Percentiles rank a stretch among this genome's conserved stretches.
These are phyloP conservation scores for Tetrapyrgos nigripes DNA, from an alignment of 1,284 basidiomycete genomes.

Conservation along the genomic window DNA sequence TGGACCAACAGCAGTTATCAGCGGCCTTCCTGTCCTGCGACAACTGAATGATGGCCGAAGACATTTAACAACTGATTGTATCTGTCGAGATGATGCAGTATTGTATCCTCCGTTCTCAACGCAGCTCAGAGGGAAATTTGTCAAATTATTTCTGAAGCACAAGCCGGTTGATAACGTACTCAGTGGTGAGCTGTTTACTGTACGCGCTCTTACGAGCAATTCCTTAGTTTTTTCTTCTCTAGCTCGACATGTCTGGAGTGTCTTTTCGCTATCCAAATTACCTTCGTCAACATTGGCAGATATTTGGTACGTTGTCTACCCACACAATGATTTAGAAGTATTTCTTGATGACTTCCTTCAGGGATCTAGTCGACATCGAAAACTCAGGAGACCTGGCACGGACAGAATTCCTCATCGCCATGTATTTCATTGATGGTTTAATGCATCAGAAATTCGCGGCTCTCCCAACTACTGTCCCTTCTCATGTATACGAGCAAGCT, in stretches of 20 bases:
- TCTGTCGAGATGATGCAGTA: neutral
- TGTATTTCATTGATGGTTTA: neutral
- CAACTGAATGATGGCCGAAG: neutral
- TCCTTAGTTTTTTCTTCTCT: neutral
- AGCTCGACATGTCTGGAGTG: neutral
- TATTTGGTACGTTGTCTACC: neutral
- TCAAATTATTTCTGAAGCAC: neutral
- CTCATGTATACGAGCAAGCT: neutral
- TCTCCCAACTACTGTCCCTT: neutral
- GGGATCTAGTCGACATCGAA: neutral
- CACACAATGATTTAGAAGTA: neutral
- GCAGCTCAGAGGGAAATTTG: neutral
- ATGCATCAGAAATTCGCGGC: neutral
- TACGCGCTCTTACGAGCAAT: no score
- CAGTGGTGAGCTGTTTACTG: neutral
- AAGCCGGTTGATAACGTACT: neutral
- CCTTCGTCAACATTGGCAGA: neutral
- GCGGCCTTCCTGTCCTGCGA: neutral
- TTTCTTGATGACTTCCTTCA: neutral
- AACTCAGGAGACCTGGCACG: neutral
- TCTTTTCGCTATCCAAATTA: neutral
- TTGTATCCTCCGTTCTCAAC: neutral
- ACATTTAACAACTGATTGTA: neutral
- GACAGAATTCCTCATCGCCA: neutral
- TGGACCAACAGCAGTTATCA: conserved; percentile 1